Conservation (phyloP, 2,329 filamentous ascomycete genomes). For the Trichothecium sympodiale region DNA sequence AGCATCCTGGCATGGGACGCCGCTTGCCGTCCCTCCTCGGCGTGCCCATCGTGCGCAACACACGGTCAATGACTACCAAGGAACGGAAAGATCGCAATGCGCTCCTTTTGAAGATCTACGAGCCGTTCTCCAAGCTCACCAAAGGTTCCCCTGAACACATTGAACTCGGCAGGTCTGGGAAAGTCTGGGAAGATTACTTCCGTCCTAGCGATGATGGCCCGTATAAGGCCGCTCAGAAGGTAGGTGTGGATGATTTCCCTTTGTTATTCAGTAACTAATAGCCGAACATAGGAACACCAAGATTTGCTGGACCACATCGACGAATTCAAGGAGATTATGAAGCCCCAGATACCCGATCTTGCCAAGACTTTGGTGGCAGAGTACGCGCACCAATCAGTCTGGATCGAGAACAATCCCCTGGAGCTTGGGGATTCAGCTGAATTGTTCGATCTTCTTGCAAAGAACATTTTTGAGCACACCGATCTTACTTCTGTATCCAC, state of each 20-base stretch:
- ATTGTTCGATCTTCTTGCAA: conserved; percentile 6
- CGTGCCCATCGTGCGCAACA: no score
- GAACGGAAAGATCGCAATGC: conserved; percentile 1
- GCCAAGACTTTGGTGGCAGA: conserved; percentile 6
- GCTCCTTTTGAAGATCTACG: conserved; percentile 6
- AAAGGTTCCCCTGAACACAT: conserved; percentile 8
- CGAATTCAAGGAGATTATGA: conserved; percentile 2
- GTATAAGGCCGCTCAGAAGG: conserved; percentile 3
- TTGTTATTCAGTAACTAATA: no score
- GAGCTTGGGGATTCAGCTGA: conserved; percentile 3
- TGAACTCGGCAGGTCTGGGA: conserved; percentile 10
- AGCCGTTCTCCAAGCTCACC: conserved; percentile 2
- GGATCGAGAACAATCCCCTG: conserved; percentile 11
- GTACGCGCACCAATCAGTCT: conserved; percentile 12
- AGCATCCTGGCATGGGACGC: no score
- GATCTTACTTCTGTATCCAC: conserved; percentile 2
- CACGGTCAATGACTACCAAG: no score
- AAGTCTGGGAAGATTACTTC: conserved; percentile 12
- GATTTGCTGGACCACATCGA: conserved; percentile 6
- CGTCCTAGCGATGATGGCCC: conserved; percentile 6
- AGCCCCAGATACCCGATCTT: conserved; percentile 1
- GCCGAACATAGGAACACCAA: neutral
- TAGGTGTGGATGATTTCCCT: neutral
- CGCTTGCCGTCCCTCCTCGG: no score
- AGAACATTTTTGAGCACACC: neutral